Conservation (phyloP, 495 filamentous ascomycete genomes). For the Cercophora newfieldiana region DNA sequence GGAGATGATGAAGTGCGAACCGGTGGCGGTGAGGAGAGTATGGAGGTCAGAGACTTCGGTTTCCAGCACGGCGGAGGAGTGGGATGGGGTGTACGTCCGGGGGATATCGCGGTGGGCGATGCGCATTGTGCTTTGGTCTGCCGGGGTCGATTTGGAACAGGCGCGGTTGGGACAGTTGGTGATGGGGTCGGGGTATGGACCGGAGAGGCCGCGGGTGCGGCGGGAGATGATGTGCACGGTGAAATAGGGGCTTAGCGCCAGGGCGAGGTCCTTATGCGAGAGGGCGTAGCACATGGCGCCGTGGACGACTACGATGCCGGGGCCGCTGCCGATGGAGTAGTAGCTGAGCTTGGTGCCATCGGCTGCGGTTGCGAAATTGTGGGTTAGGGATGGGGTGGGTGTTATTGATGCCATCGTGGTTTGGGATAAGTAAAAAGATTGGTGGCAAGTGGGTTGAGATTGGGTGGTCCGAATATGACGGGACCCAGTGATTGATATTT, state of each 20-base stretch:
- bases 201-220: slow-evolving; percentile 20
- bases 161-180: neutral
- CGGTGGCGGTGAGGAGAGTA: slow-evolving; percentile 7
- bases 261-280: slow-evolving; percentile 17
- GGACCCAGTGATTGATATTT: neutral
- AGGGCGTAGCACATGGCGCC: slow-evolving; percentile 14
- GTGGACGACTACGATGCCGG: slow-evolving; percentile 15
- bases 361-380: slow-evolving; percentile 5
- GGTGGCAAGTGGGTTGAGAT: neutral
- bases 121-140: neutral
- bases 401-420: neutral
- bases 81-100: slow-evolving; percentile 5
- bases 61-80: slow-evolving; percentile 11
- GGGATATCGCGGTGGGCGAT: neutral
- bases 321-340: slow-evolving; percentile 18
- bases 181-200: slow-evolving; percentile 11
- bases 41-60: slow-evolving; percentile 18
- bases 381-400: neutral
- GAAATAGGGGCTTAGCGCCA: slow-evolving; percentile 7
- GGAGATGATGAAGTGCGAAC: slow-evolving; percentile 11
- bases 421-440: too few relatives aligned
- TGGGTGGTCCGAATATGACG: neutral
- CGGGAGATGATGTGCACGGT: slow-evolving; percentile 21
- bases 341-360: slow-evolving; percentile 18
- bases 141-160: neutral